These are phyloP conservation scores for Fusarium sp. DNA, from an alignment of 2,329 filamentous ascomycete genomes.

Conservation along the genomic window DNA sequence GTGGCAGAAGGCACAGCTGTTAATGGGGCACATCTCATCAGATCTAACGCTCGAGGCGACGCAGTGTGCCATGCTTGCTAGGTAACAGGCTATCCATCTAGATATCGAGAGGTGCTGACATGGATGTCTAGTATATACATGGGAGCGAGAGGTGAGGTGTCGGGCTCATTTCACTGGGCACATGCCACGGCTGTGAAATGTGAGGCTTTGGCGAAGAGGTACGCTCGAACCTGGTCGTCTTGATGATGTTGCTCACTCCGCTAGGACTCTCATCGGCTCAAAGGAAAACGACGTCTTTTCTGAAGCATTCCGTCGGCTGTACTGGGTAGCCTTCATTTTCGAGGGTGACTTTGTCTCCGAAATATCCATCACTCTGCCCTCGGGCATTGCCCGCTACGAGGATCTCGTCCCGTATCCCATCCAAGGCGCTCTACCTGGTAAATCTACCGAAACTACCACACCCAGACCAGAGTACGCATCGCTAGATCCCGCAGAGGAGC, in stretches of 20 bases:
- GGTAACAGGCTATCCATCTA: constrained; percentile 26
- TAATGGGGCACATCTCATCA: constrained; percentile 34
- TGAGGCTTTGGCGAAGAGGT: constrained; percentile 35
- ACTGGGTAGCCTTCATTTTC: constrained; percentile 45
- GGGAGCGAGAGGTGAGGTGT: constrained; percentile 37
- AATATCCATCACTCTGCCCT: constrained; percentile 42
- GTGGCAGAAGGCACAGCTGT: constrained; percentile 40
- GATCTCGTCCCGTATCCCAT: constrained; percentile 33
- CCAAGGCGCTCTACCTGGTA: neutral
- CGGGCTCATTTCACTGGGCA: constrained; percentile 41
- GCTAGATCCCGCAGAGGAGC: constrained; percentile 30
- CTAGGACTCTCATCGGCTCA: neutral
- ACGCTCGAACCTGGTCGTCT: neutral
- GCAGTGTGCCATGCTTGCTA: constrained; percentile 44
- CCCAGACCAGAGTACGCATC: neutral
- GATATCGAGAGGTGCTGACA: neutral
- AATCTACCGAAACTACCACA: neutral
- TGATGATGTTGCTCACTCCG: neutral
- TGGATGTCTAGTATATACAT: constrained; percentile 36
- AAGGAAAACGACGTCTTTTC: neutral
- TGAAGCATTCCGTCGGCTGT: constrained; percentile 41
- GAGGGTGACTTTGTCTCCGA: constrained; percentile 46
- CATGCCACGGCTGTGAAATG: constrained; percentile 44
- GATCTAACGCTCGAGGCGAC: constrained; percentile 38
- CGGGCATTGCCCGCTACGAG: constrained; percentile 45